Evolutionary conservation across 805 yeast genomes (phyloP).

Genomic region (Metschnikowia gelsemii): DNA sequence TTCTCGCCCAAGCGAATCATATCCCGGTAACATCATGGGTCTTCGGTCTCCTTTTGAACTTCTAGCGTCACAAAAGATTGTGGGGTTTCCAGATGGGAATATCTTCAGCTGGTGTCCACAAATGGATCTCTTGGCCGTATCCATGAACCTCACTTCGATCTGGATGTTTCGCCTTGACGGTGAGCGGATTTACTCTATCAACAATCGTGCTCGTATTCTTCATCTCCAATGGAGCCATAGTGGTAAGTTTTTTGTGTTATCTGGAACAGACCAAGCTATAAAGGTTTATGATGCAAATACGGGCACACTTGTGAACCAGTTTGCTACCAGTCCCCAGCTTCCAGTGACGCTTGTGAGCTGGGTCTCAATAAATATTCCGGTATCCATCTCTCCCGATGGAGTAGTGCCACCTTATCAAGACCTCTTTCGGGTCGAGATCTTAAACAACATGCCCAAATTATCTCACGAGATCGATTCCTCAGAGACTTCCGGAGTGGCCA

Average conservation of each 20-base stretch:
- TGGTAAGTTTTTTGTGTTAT: constrained; percentile 44
- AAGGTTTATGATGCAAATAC: constrained; percentile 47
- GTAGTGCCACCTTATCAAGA: constrained; percentile 17
- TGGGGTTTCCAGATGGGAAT: constrained; percentile 36
- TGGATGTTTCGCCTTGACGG: constrained; percentile 57
- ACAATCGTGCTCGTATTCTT: constrained; percentile 33
- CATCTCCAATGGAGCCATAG: constrained; percentile 33
- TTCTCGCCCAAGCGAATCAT: too few relatives aligned
- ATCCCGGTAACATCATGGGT: too few relatives aligned
- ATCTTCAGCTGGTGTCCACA: constrained; percentile 50
- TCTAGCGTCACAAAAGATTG: constrained; percentile 16
- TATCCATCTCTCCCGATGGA: constrained; percentile 4
- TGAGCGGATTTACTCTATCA: constrained; percentile 50
- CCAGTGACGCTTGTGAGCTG: constrained; percentile 22
- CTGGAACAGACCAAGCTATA: constrained; percentile 44
- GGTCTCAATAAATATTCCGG: constrained; percentile 13
- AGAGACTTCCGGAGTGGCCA: background rate
- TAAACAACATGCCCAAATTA: constrained; percentile 37
- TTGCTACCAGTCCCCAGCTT: constrained; percentile 19
- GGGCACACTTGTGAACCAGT: constrained; percentile 39
- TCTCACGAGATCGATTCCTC: constrained; percentile 15
- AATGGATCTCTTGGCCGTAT: constrained; percentile 51
- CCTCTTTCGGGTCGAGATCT: constrained; percentile 30
- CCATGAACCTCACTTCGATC: constrained; percentile 48
- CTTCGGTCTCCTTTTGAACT: constrained; percentile 2